Evolutionary conservation across 495 filamentous ascomycete species (phyloP).

Genomic region (Aspergillus coremiiformis): DNA sequence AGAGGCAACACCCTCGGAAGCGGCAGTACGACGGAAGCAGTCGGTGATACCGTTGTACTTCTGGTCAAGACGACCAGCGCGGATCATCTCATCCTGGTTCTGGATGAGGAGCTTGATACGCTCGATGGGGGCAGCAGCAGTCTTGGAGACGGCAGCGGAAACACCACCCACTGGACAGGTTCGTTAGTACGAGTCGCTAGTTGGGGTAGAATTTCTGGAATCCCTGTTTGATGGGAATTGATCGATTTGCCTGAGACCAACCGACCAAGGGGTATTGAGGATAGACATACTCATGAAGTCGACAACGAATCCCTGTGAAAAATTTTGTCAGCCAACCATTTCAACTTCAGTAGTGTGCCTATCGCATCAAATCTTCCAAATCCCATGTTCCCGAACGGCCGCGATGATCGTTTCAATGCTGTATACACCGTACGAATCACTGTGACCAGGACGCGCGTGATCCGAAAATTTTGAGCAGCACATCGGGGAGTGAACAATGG

Average conservation of each 20-base stretch:
- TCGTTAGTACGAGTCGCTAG: conserved; percentile 24
- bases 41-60: conserved; percentile 91
- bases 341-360: background rate
- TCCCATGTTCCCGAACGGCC: background rate
- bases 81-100: conserved; percentile 99
- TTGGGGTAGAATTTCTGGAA: background rate
- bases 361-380: background rate
- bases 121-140: conserved; percentile 98
- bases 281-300: conserved; percentile 93
- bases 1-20: conserved; percentile 71
- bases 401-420: background rate
- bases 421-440: background rate
- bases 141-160: conserved; percentile 99
- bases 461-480: conserved; percentile 6
- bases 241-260: conserved; percentile 8
- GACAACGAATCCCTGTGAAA: conserved; percentile 59
- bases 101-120: conserved; percentile 99
- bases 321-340: conserved; percentile 27
- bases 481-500: conserved; percentile 3
- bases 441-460: conserved; percentile 4
- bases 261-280: conserved; percentile 1
- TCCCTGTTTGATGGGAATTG: background rate
- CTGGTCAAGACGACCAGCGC: conserved; percentile 93
- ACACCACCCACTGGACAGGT: conserved; percentile 86
- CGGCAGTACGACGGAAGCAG: conserved; percentile 86